phyloP scores from a whole-genome alignment of 805 yeast species.

The Starmerella tilneyi region DNA sequence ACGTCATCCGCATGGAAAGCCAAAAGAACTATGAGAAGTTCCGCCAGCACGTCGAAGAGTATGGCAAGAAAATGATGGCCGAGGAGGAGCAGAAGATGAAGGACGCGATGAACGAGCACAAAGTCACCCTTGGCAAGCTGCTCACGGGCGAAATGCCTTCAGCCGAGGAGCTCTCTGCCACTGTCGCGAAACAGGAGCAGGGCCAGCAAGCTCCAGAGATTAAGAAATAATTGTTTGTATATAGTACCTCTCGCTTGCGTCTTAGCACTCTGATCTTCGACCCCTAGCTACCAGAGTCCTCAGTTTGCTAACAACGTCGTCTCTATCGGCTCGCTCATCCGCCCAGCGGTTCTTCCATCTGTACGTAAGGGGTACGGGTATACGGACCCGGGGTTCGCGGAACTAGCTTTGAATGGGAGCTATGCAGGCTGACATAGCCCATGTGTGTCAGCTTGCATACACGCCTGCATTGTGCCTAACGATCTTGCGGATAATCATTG shows the following conservation, averaged over 20 bases:
- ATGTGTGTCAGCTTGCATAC: no score
- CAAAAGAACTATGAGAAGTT: constrained; percentile 77
- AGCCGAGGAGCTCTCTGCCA: constrained; percentile 31
- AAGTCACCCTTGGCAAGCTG: constrained; percentile 72
- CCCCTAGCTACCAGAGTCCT: no score
- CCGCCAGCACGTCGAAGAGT: constrained; percentile 75
- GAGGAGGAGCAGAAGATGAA: constrained; percentile 42
- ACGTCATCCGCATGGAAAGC: constrained; percentile 81
- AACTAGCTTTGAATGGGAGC: no score
- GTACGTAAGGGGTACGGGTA: no score
- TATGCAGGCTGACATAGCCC: no score
- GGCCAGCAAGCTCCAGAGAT: constrained; percentile 7
- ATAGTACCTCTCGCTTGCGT: not conserved
- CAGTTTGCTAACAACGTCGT: no score
- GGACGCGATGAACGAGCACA: constrained; percentile 73
- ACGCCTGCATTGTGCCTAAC: no score
- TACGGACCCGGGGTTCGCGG: no score
- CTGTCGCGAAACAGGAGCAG: constrained; percentile 19
- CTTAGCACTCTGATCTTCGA: not conserved
- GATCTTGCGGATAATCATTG: no score
- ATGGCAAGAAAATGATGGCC: constrained; percentile 47
- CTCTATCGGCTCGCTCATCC: no score
- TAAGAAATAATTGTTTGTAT: constrained; percentile 3
- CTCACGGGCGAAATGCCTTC: constrained; percentile 54
- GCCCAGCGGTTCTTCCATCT: no score